Base-by-base conservation (phyloP, 305 asterid genomes). In the Fraxinus latifolia region DNA sequence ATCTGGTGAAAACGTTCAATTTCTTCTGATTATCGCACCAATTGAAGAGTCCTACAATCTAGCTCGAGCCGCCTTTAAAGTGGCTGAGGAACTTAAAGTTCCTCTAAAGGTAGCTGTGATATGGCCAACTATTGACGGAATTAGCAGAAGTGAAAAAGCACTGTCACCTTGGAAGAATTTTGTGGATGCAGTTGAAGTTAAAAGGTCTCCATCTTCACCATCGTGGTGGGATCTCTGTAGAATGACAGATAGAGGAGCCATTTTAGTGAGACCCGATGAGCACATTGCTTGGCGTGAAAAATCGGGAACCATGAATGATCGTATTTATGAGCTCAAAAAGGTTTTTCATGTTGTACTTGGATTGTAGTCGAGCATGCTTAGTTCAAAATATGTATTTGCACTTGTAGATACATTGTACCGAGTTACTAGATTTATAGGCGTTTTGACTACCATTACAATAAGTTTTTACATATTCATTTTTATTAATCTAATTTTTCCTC, bases 221-320 rank as follows among this genome's bases (percentile, higher is more conserved):
- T 92, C 92, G 11, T 94, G 99, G 99, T 95, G 99, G 99, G 96
- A 93, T 82, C 77, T 95, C 2, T 95, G 99, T 84, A 85, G 81
- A 75, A 90, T 94, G 90, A 86, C 92, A 9, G 83, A 91, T 73
- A 79, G 75, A 83, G 99, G 97, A 79, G 97, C 98, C 84, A 90
- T 96, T 79, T 86, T 96, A 83, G 97, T 91, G 85, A 92, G 99
- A 87, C 99, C 99, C 0, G 99, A 96, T 21, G 99, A 96, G 77
- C 98, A 96, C 83, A 80, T 94, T 74, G 97, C 95, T 11, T 96
- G 99, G 99, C 89, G 93, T 42, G 19, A 89, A 7, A 87, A 87
- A 82, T 84, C 89, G 0, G 86, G 79, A 86, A 83, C 85, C 60
- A 76, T 83, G 37, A 82, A 70, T 7, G 85, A 90, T 79, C 88